Base-by-base conservation (phyloP, 2,329 filamentous ascomycete species). In the Berkeleyomyces rouxiae region DNA sequence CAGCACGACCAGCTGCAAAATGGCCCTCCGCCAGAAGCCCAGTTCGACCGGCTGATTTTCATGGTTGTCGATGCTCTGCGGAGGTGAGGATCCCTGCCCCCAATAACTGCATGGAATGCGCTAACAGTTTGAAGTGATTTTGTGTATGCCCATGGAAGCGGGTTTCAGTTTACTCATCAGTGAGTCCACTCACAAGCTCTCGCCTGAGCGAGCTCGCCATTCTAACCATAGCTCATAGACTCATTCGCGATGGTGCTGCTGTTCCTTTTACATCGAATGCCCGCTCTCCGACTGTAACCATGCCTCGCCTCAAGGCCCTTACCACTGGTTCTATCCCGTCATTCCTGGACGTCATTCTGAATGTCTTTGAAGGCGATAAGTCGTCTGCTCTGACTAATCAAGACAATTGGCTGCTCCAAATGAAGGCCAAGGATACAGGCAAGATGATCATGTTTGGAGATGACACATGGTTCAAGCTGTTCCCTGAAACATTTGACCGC, bases 251-350 rank as follows among this genome's bases (percentile, higher is more conserved):
- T 73, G 92, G 92, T 64, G 80, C 81, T 64, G 95, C 93, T 5
- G 78, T 97, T 44, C 93, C 93, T 2, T 99, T 95, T 72, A 99
- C 93, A 40, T 92, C 92, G 42, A 87, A 96, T 79, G 93, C 93
- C 16, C 87, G 89, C n/a, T 90, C 95, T 60, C 93, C 93, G 1
- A 99, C 93, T 6, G 92, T 99, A 66, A 99, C 93, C 16, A 97
- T 99, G 93, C 93, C 93, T 49, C 85, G 92, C 66, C 85, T 99
- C 69, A 99, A 99, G 75, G 90, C 93, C 58, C 90, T 99, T 66
- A 99, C 93, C 0, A 97, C 93, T 1, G 93, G 93, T 65, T 96
- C 92, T 1, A 93, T 96, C n/a, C 93, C 93, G 2, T 97, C 92
- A 1, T 99, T 99, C 72, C 82, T 97, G 65, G 93, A 99, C 72